These are phyloP conservation scores for Selaginella moellendorffii DNA, from an alignment of 75 land plant genomes.

Conservation along the genomic window DNA sequence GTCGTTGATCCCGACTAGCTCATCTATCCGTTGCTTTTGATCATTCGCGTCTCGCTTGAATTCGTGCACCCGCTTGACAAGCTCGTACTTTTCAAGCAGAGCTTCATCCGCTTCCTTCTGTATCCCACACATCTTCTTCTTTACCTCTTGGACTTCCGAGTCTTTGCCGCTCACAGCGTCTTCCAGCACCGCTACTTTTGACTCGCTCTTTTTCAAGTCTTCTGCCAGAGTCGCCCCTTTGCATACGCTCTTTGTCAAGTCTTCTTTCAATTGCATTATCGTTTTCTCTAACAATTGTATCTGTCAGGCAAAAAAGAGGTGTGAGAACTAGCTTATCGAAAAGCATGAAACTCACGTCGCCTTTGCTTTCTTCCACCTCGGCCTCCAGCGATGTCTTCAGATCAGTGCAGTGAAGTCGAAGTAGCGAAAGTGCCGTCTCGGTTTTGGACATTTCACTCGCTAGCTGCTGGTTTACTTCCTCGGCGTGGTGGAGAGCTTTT, in stretches of 20 bases:
- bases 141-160: conserved; percentile 11
- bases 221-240: conserved; percentile 7
- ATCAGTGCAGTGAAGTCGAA: background rate
- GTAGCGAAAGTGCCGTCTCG: no score
- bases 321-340: no score
- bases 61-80: conserved; percentile 6
- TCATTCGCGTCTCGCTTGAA: conserved; percentile 6
- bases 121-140: conserved; percentile 1
- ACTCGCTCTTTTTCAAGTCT: conserved; percentile 1
- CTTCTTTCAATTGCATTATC: background rate
- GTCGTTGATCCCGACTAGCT: conserved; percentile 10
- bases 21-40: background rate
- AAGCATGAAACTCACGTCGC: background rate
- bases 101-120: conserved; percentile 14
- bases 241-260: background rate
- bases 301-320: no score
- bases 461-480: background rate
- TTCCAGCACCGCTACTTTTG: conserved; percentile 8
- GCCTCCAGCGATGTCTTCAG: background rate
- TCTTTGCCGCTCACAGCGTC: conserved; percentile 2
- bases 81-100: conserved; percentile 1
- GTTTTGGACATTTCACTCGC: background rate
- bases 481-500: background rate
- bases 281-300: background rate
- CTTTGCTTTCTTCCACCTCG: background rate